phyloP scores from a whole-genome alignment of 176 grass and related monocot genomes.

The Musa acuminata region DNA sequence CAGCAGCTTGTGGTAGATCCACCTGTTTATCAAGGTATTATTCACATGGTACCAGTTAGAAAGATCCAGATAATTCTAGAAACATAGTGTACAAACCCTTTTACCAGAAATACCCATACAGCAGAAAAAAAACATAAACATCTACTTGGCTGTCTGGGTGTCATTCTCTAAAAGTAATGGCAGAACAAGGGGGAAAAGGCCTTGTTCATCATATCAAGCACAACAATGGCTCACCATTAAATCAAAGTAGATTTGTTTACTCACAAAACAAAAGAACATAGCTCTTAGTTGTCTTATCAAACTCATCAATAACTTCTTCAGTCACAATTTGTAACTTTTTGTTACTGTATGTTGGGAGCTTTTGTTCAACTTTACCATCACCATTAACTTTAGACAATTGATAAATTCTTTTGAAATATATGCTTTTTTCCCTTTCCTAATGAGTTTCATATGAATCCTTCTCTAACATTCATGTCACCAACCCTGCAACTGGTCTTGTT shows the following conservation, averaged over 20 bases:
- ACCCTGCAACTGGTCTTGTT: no score
- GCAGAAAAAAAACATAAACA: not conserved
- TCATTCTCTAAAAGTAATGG: not conserved
- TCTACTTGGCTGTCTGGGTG: not conserved
- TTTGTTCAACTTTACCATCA: not conserved
- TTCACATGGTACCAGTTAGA: not conserved
- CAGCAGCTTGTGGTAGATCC: conserved; percentile 33
- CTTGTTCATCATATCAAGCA: not conserved
- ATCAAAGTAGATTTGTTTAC: no score
- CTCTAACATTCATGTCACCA: no score
- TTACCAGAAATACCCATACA: not conserved
- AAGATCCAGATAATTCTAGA: not conserved
- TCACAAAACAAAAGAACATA: not conserved
- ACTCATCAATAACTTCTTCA: not conserved
- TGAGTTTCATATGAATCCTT: no score
- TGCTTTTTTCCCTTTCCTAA: no score
- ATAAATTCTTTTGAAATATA: no score
- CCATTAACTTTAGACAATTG: not conserved
- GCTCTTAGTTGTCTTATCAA: not conserved
- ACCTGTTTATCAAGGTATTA: conserved; percentile 32
- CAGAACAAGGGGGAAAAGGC: not conserved
- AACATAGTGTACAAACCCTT: not conserved
- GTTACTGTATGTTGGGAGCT: not conserved
- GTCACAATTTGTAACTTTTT: no score
- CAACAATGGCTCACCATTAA: not conserved